These are phyloP conservation scores for Stylosanthes scabra DNA, from an alignment of 331 rosid species.

Conservation along the genomic window DNA sequence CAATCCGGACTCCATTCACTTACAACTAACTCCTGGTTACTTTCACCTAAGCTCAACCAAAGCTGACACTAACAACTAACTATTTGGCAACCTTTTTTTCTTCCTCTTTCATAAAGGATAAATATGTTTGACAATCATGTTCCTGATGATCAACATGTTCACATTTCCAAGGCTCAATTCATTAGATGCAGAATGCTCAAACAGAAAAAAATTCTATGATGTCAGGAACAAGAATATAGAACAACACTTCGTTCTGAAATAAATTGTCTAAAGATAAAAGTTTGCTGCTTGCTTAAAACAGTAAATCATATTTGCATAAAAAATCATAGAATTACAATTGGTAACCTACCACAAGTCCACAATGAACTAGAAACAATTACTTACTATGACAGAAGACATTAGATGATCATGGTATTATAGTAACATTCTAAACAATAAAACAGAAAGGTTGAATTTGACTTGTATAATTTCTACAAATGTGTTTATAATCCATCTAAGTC, in stretches of 20 bases:
- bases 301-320: constrained; percentile 3
- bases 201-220: constrained; percentile 9
- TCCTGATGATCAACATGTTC: background rate
- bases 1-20: background rate
- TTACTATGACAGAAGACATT: constrained; percentile 25
- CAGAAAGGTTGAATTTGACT: background rate
- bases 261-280: background rate
- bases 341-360: background rate
- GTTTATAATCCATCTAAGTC: constrained; percentile 32
- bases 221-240: background rate
- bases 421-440: background rate
- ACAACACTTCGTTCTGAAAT: constrained; percentile 12
- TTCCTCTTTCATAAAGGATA: no score
- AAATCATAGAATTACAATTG: constrained; percentile 3
- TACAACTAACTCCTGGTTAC: background rate
- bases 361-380: constrained; percentile 25
- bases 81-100: background rate
- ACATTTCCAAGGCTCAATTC: background rate
- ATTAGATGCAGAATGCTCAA: constrained; percentile 15
- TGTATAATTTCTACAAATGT: constrained; percentile 19
- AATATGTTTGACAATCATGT: no score
- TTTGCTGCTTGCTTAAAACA: constrained; percentile 18
- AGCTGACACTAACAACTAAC: background rate
- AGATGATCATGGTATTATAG: background rate
- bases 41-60: constrained; percentile 5